phyloP scores from a whole-genome alignment of 192 early-diverging fungal species.

The Jimgerdemannia lactiflua region DNA sequence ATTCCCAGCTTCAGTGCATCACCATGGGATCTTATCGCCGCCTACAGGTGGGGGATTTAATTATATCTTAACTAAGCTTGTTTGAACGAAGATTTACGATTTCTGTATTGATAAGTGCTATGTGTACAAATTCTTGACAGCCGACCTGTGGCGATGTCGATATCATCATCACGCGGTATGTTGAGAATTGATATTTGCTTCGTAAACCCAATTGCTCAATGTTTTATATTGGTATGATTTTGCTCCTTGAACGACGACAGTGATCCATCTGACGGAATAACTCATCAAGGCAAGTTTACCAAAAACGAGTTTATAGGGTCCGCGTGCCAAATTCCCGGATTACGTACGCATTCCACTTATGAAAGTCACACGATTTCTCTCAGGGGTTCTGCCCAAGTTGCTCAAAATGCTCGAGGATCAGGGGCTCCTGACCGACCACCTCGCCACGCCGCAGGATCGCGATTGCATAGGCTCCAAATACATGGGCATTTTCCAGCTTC shows the following conservation, averaged over 20 bases:
- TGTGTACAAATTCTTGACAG: background rate
- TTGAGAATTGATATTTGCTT: slow-evolving; percentile 17
- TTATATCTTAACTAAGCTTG: no score
- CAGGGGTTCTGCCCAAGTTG: slow-evolving; percentile 14
- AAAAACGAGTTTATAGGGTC: slow-evolving; percentile 17
- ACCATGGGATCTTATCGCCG: slow-evolving; percentile 38
- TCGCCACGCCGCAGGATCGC: background rate
- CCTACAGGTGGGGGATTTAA: background rate
- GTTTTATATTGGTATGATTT: slow-evolving; percentile 20
- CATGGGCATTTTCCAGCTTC: slow-evolving; percentile 30
- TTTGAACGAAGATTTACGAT: no score
- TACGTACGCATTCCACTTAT: no score
- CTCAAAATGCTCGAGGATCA: background rate
- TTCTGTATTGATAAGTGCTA: no score
- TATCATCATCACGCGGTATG: slow-evolving; percentile 26
- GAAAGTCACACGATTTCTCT: no score
- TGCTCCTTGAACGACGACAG: slow-evolving; percentile 20
- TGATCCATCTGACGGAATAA: slow-evolving; percentile 2
- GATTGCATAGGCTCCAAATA: slow-evolving; percentile 14
- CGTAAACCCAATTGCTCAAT: background rate
- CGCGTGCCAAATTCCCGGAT: slow-evolving; percentile 1
- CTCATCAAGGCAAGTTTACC: slow-evolving; percentile 25
- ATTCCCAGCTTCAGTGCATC: slow-evolving; percentile 23
- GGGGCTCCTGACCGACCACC: background rate
- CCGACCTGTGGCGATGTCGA: slow-evolving; percentile 37